Conservation (phyloP, 306 rosid genomes). For the Vigna unguiculata region DNA sequence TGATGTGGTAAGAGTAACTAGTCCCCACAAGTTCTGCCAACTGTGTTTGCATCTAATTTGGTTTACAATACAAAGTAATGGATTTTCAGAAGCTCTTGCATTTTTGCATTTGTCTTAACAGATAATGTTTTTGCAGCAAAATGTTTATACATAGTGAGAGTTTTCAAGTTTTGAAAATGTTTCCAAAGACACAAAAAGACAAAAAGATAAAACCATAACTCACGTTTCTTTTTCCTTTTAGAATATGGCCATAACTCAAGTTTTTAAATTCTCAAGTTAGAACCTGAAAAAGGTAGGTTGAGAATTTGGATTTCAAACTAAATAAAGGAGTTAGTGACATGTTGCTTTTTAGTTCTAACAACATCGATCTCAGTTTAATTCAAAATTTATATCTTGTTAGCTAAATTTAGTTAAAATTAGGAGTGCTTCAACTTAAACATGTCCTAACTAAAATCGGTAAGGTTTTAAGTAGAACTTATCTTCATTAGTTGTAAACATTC, state of each 20-base stretch:
- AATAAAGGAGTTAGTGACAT: neutral
- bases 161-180: neutral
- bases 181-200: neutral
- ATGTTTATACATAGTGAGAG: neutral
- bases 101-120: neutral
- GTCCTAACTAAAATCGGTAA: neutral
- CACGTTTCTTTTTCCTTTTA: neutral
- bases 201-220: neutral
- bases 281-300: slow-evolving; percentile 1
- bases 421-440: too few relatives aligned
- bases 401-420: too few relatives aligned
- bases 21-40: slow-evolving; percentile 27
- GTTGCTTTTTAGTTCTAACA: too few relatives aligned
- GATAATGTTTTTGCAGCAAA: neutral
- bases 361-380: too few relatives aligned
- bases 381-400: too few relatives aligned
- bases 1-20: neutral
- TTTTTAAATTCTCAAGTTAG: neutral
- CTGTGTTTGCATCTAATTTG: slow-evolving; percentile 17
- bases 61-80: slow-evolving; percentile 3
- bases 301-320: slow-evolving; percentile 25
- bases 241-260: neutral
- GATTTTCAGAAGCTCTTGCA: neutral
- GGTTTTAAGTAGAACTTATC: neutral
- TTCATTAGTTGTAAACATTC: neutral